Base-by-base conservation (phyloP, 2,329 filamentous ascomycete genomes). In the Aurifilum marmelostoma region DNA sequence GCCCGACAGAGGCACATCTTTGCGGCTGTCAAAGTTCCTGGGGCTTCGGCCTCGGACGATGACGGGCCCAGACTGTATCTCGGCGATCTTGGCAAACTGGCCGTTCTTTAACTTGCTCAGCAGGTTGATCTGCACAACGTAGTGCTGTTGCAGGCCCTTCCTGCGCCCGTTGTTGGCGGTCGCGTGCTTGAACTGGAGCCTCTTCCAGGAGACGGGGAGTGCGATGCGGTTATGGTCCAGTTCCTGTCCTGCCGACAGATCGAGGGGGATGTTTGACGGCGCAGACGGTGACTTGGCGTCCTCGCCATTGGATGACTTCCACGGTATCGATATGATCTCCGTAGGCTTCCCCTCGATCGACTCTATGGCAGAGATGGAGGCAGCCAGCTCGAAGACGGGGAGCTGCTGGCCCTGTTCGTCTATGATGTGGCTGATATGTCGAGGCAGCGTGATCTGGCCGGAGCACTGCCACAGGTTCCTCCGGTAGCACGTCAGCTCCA, bases 381-480 rank as follows among this genome's bases (percentile, higher is more conserved):
- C 89, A 71, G 93, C 91, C 71, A 97, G 80, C 71, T 97, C 88
- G 59, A 92, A 89, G 4, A 96, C 88, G 54, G 93, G 90, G 29
- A 92, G 87, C 65, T 92, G 90, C 54, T 90, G 91, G 61, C 93
- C 91, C 72, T 97, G 92, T 18, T 95, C 94, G 72, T 87, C 83
- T 67, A 88, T 77, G 76, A 94, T 85, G 70, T 92, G 88, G 62
- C 92, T 85, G 54, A 90, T 88, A 63, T 91, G 86, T 29, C 87
- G 81, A n/a, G 94, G 93, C 58, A 97, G 80, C 0, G 89, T 93
- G 67, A 98, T 88, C 65, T 92, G 92, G 47, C 95, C 95, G 0
- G 93, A 95, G 73, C 97, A 97, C 80, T 97, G 94, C 84, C 97
- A 98, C 61, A 98, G 84, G 76, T 98, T 98, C 64, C 95, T 88